Evolutionary conservation across 2,329 filamentous ascomycete species (phyloP).

Genomic region (Colletotrichum incanum): DNA sequence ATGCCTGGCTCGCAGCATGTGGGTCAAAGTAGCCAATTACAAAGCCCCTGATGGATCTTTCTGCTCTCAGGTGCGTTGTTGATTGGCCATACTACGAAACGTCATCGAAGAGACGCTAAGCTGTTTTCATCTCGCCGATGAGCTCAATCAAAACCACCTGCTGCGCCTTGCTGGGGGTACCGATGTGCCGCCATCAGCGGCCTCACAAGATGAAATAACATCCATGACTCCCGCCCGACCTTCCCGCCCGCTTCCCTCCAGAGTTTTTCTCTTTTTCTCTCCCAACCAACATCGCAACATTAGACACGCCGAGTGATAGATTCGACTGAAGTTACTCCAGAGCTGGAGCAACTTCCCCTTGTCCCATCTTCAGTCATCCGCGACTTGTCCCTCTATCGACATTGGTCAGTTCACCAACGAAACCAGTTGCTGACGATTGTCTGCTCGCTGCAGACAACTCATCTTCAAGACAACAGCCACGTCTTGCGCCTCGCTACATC

Average conservation of each 20-base stretch:
- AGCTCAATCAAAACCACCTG: constrained; percentile 45
- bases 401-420: constrained; percentile 11
- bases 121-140: constrained; percentile 61
- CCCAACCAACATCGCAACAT: neutral
- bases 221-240: constrained; percentile 46
- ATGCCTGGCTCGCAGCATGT: constrained; percentile 47
- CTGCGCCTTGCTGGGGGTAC: constrained; percentile 44
- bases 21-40: constrained; percentile 51
- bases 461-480: too few relatives aligned
- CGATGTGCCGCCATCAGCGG: constrained; percentile 29
- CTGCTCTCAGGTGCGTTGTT: neutral
- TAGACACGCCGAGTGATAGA: constrained; percentile 24
- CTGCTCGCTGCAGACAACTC: neutral
- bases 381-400: neutral
- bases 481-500: neutral
- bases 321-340: constrained; percentile 18
- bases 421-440: constrained; percentile 12
- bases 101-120: constrained; percentile 48
- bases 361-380: neutral
- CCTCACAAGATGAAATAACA: constrained; percentile 46
- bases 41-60: neutral
- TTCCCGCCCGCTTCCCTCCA: neutral
- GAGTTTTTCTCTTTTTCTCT: constrained; percentile 21
- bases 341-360: constrained; percentile 26
- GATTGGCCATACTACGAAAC: constrained; percentile 49